These are phyloP conservation scores for Emydomyces testavorans DNA, from an alignment of 2,329 filamentous ascomycete genomes.

Conservation along the genomic window DNA sequence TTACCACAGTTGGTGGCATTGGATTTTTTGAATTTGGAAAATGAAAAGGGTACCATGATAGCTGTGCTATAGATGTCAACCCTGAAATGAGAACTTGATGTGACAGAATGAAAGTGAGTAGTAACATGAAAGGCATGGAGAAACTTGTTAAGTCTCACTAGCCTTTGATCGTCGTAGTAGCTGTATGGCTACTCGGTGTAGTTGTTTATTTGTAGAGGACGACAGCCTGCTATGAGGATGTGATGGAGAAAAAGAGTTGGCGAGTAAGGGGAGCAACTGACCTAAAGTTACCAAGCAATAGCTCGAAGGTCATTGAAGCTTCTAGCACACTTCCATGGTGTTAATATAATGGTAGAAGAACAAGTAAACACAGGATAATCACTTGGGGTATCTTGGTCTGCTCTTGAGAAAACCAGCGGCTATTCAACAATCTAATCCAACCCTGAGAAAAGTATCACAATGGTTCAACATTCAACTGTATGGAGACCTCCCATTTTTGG, in stretches of 20 bases:
- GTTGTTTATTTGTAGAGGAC: not conserved
- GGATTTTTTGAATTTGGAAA: not conserved
- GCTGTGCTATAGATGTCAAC: not conserved
- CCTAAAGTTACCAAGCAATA: not conserved
- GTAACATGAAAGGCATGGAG: not conserved
- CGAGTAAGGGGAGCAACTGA: not conserved
- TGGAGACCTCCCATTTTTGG: slow-evolving; percentile 83
- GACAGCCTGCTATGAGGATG: not conserved
- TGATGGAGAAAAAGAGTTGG: not conserved
- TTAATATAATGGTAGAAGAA: not conserved
- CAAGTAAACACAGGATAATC: not conserved
- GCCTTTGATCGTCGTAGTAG: not conserved
- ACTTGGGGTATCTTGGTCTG: slow-evolving; percentile 1
- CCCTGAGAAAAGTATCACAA: slow-evolving; percentile 21
- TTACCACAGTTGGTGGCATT: not conserved
- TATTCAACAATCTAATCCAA: not conserved
- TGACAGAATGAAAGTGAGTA: not conserved
- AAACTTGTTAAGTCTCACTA: not conserved
- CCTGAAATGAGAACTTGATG: not conserved
- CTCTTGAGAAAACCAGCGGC: not conserved
- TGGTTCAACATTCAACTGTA: slow-evolving; percentile 56
- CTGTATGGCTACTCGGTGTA: not conserved
- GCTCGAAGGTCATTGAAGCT: not conserved
- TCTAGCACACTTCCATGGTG: not conserved
- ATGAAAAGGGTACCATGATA: not conserved